These are phyloP conservation scores for Kwoniella mangroviensis DNA, from an alignment of 768 basidiomycete species.

Conservation along the genomic window DNA sequence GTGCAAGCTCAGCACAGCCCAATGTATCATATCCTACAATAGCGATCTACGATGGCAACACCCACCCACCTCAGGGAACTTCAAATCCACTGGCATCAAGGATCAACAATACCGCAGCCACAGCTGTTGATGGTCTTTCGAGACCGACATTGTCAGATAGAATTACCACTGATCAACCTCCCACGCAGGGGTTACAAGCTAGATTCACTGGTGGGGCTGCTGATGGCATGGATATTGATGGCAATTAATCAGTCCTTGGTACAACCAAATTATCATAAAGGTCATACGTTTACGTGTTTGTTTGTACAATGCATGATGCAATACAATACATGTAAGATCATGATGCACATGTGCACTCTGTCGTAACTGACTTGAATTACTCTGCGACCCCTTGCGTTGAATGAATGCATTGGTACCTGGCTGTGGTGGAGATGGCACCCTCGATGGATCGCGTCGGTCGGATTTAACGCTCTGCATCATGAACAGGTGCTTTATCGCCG, in stretches of 20 bases:
- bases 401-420: too few relatives aligned
- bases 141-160: slow-evolving; percentile 9
- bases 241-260: background rate
- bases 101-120: background rate
- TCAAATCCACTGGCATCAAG: background rate
- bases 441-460: background rate
- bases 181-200: background rate
- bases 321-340: background rate
- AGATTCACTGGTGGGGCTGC: background rate
- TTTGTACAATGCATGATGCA: background rate
- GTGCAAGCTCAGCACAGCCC: background rate
- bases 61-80: background rate
- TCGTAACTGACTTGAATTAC: too few relatives aligned
- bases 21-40: background rate
- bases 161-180: background rate
- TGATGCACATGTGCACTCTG: too few relatives aligned
- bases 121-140: background rate
- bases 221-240: background rate
- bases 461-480: background rate
- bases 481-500: slow-evolving; percentile 9
- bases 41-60: background rate
- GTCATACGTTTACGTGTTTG: background rate
- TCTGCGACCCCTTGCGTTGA: too few relatives aligned
- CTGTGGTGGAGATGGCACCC: background rate
- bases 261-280: background rate